Evolutionary conservation across 345 rosid genomes (phyloP), one percentile per base, ranked within the genome.

Genomic region (Brassica nigra): DNA sequence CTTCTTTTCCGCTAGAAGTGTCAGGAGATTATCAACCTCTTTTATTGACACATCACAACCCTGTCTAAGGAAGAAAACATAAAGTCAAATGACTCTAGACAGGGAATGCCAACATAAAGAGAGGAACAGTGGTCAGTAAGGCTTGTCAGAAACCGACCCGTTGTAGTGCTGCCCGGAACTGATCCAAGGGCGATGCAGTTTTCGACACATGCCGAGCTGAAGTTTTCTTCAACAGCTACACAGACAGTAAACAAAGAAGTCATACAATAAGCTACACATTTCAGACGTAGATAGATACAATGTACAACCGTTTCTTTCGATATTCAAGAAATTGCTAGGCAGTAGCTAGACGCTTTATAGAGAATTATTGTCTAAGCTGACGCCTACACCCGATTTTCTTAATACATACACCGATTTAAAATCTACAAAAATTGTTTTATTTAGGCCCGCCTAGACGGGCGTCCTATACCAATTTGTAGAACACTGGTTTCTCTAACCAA

Each of bases 11-110:
- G 89, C 83, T 44, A 95, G 97, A 74, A 93, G 81, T 14, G 87
- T 54, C 79, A 91, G 83, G 55, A 95, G 97, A 83, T 47, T 84
- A 68, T 90, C 99, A 76, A 95, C 81, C 77, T 93, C 99, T 88
- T 95, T 93, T 72, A 93, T 85, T 27, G 99, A 88, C 78, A 93
- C 89, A 76, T 88, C 97, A 84, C 91, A 91, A 65, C 97, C 98
- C 99, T 95, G 93, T 68, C 85, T 83, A 88, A 66, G 70, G 74
- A 85, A 68, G 71, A 81, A 78, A 8, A 62, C 76, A 73, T 12
- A 63, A 66, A 37, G 78, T 82, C 76, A 80, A 55, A 47, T 3
- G 18, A 64, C 28, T 57, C 44, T 4, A 39, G 33, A 28, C 54
- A 42, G 62, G 12, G 20, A 63, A 33, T 23, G 16, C 33, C 64